Evolutionary conservation across 306 rosid genomes (phyloP).

Genomic region (Vigna trinervia): DNA sequence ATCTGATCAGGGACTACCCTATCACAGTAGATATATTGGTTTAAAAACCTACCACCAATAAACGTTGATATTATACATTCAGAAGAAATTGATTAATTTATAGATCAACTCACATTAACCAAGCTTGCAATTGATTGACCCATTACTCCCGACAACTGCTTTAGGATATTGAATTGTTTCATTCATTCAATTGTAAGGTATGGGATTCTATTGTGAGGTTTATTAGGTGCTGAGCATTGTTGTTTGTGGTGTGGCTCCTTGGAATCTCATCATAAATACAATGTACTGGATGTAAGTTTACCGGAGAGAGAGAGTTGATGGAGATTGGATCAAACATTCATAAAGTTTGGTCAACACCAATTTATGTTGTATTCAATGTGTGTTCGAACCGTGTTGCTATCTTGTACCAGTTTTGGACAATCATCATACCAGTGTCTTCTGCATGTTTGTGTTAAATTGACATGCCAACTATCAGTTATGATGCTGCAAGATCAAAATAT

Average conservation of each 20-base stretch:
- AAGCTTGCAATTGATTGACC: neutral
- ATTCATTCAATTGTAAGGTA: too few species aligned
- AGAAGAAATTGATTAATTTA: neutral
- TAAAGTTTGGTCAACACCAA: slow-evolving; percentile 18
- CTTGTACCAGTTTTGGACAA: slow-evolving; percentile 20
- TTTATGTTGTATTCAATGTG: slow-evolving; percentile 14
- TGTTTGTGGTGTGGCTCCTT: neutral
- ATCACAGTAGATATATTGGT: too few species aligned
- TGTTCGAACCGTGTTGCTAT: slow-evolving; percentile 30
- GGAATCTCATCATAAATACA: neutral
- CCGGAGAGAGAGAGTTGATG: slow-evolving; percentile 2
- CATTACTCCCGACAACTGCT: neutral
- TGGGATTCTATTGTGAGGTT: neutral
- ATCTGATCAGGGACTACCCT: too few species aligned
- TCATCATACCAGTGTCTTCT: slow-evolving; percentile 9
- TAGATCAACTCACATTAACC: neutral
- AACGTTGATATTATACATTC: too few species aligned
- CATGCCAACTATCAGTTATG: slow-evolving; percentile 16
- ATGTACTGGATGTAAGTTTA: neutral
- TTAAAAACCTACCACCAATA: too few species aligned
- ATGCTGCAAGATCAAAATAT: neutral
- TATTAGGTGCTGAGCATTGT: neutral
- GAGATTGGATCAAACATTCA: neutral
- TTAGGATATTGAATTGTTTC: neutral
- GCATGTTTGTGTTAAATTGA: slow-evolving; percentile 26